phyloP scores from a whole-genome alignment of 805 yeast species.

The Wickerhamomyces ciferrii region DNA sequence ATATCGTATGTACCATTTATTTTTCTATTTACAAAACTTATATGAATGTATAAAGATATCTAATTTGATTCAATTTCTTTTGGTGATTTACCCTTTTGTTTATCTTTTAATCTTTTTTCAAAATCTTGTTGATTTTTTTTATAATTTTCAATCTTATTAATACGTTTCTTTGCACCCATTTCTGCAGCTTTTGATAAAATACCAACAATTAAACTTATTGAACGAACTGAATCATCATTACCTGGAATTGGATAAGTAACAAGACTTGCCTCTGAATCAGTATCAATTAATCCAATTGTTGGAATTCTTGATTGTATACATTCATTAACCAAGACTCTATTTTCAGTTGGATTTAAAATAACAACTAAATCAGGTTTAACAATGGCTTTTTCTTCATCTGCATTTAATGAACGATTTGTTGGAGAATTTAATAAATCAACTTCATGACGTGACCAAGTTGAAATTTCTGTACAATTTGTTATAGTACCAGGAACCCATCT shows the following conservation, averaged over 20 bases:
- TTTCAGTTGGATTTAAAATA: slow-evolving; percentile 82
- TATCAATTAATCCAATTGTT: slow-evolving; percentile 89
- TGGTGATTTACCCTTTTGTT: neutral
- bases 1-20: too few relatives aligned
- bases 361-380: slow-evolving; percentile 89
- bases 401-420: slow-evolving; percentile 52
- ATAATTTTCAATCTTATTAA: slow-evolving; percentile 9
- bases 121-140: neutral
- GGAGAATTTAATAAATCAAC: slow-evolving; percentile 69
- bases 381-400: slow-evolving; percentile 43
- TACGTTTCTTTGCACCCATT: slow-evolving; percentile 49
- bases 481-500: slow-evolving; percentile 96
- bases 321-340: slow-evolving; percentile 74
- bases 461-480: slow-evolving; percentile 73
- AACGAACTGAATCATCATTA: slow-evolving; percentile 85
- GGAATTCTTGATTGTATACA: slow-evolving; percentile 82
- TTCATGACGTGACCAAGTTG: slow-evolving; percentile 62
- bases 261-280: slow-evolving; percentile 85
- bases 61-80: neutral
- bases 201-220: slow-evolving; percentile 76
- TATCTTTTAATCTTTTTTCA: neutral
- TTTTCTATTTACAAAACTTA: slow-evolving; percentile 1
- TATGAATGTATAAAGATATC: slow-evolving; percentile 12
- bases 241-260: slow-evolving; percentile 96
- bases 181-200: slow-evolving; percentile 83